Conservation (phyloP, 352 stramenopile genomes). For the Pythium phragmitis region DNA sequence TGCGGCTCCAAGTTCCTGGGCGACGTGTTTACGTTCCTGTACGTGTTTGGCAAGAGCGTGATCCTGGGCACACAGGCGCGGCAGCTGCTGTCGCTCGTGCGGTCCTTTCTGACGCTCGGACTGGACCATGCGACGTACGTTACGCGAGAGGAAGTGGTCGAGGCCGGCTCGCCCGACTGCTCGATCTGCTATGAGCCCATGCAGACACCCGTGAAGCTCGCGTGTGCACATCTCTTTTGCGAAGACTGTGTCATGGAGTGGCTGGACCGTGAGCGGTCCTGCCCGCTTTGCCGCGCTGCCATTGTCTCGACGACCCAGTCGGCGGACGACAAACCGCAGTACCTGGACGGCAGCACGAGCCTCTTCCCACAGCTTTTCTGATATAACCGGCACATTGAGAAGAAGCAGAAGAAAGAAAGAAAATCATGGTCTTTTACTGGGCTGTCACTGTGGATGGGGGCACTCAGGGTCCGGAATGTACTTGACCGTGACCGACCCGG, state of each 20-base stretch:
- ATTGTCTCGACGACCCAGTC: conserved; percentile 29
- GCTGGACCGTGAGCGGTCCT: conserved; percentile 84
- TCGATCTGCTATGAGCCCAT: conserved; percentile 85
- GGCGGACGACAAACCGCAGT: conserved; percentile 43
- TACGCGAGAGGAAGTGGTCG: conserved; percentile 50
- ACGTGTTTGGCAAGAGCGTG: conserved; percentile 75
- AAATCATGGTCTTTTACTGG: background rate
- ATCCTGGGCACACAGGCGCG: conserved; percentile 55
- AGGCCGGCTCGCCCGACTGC: conserved; percentile 64
- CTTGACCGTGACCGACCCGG: conserved; percentile 46
- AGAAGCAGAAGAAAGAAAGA: background rate
- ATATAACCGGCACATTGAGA: background rate
- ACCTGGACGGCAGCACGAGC: conserved; percentile 74
- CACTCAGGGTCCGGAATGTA: conserved; percentile 27
- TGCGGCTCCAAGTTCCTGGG: conserved; percentile 72
- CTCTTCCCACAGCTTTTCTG: conserved; percentile 75
- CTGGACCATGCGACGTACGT: conserved; percentile 77
- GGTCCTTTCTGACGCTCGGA: conserved; percentile 55
- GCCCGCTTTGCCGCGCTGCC: conserved; percentile 65
- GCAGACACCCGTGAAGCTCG: conserved; percentile 67
- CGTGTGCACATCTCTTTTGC: conserved; percentile 82
- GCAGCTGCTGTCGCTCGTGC: conserved; percentile 46
- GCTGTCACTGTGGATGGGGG: background rate
- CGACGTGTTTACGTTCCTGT: conserved; percentile 71
- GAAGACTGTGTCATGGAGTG: conserved; percentile 84